Evolutionary conservation across 2,329 filamentous ascomycete species (phyloP).

Genomic region (Meredithiella fracta): DNA sequence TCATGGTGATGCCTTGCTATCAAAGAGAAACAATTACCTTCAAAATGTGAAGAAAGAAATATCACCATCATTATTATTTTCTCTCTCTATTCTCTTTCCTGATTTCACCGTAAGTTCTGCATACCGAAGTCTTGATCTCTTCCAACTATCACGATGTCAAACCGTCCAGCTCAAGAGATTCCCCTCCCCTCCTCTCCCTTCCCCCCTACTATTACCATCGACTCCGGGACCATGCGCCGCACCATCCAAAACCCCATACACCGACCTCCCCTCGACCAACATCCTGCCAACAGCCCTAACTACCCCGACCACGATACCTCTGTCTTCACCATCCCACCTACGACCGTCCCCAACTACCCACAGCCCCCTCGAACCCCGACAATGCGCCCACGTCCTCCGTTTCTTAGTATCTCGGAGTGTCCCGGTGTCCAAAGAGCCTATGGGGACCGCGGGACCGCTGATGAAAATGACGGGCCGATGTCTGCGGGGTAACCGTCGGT

Average conservation of each 20-base stretch:
- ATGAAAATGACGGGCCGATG: too few species aligned
- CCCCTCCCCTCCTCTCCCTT: background rate
- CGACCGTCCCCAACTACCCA: background rate
- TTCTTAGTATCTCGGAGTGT: too few species aligned
- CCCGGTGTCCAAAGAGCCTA: too few species aligned
- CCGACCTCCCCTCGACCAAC: background rate
- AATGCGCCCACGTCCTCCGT: too few species aligned
- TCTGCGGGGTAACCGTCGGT: too few species aligned
- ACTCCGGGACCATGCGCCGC: background rate
- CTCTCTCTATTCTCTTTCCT: background rate
- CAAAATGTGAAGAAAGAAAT: background rate
- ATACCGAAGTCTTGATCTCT: background rate
- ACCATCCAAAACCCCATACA: background rate
- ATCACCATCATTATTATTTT: background rate
- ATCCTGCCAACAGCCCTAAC: background rate
- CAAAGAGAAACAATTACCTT: too few species aligned
- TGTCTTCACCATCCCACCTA: background rate
- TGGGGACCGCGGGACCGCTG: too few species aligned
- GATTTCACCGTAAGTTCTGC: background rate
- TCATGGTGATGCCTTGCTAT: background rate
- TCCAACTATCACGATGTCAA: background rate
- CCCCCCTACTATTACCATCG: background rate
- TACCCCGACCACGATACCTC: background rate
- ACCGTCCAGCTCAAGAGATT: background rate
- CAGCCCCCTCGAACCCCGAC: too few species aligned